Evolutionary conservation across 176 grass and related monocot genomes (phyloP).

Genomic region (Alloteropsis semialata): DNA sequence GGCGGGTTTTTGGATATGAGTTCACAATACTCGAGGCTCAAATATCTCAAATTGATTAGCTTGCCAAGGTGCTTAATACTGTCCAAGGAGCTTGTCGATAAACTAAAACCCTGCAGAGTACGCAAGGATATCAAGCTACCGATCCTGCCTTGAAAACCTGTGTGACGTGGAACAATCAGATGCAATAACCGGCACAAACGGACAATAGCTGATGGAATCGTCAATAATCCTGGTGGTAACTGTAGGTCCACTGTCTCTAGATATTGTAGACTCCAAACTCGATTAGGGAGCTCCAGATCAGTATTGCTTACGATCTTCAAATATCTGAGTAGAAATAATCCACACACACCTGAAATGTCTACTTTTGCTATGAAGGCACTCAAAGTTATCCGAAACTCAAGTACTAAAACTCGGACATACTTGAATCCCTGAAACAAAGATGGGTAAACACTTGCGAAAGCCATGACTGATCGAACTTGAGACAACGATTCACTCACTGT

Average conservation of each 20-base stretch:
- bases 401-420: constrained; percentile 2
- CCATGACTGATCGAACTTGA: background rate
- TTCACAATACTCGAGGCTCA: background rate
- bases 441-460: background rate
- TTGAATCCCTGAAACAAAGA: background rate
- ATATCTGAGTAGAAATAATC: constrained; percentile 8
- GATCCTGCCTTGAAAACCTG: background rate
- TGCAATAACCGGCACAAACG: background rate
- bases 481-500: background rate
- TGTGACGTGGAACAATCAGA: background rate
- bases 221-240: too few species aligned
- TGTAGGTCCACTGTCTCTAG: background rate
- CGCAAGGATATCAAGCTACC: background rate
- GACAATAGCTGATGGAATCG: background rate
- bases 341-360: background rate
- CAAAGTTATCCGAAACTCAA: background rate
- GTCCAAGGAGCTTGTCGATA: background rate
- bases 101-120: background rate
- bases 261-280: background rate
- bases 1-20: too few species aligned
- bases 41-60: background rate
- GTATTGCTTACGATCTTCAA: background rate
- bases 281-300: background rate
- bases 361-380: background rate
- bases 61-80: background rate